These are phyloP conservation scores for Geosmithia morbida DNA, from an alignment of 2,329 filamentous ascomycete species.

Conservation along the genomic window DNA sequence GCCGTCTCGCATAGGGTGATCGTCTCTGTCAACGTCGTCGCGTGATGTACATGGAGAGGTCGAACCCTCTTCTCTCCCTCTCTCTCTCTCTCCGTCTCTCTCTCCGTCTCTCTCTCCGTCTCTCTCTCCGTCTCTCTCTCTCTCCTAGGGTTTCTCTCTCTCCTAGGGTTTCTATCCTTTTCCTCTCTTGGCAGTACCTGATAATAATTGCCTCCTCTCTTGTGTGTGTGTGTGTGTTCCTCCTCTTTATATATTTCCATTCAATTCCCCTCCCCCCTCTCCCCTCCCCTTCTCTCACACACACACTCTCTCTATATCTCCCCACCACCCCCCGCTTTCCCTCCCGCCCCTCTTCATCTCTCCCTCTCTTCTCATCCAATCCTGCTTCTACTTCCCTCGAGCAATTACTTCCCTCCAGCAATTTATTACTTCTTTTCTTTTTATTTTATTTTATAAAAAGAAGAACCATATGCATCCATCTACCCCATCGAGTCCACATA, in stretches of 20 bases:
- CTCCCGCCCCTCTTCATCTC: slow-evolving; percentile 1
- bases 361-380: slow-evolving; percentile 3
- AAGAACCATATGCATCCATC: background rate
- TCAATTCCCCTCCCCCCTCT: slow-evolving; percentile 4
- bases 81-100: slow-evolving; percentile 4
- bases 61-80: slow-evolving; percentile 1
- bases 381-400: too few relatives aligned
- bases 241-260: too few relatives aligned
- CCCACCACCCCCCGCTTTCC: too few relatives aligned
- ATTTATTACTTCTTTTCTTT: too few relatives aligned
- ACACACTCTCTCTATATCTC: too few relatives aligned
- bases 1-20: background rate
- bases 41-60: background rate
- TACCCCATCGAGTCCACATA: slow-evolving; percentile 5
- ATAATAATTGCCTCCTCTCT: slow-evolving; percentile 6
- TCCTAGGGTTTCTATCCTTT: slow-evolving; percentile 4
- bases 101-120: background rate
- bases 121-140: slow-evolving; percentile 1
- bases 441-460: too few relatives aligned
- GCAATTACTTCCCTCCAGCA: too few relatives aligned
- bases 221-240: too few relatives aligned
- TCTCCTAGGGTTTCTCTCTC: slow-evolving; percentile 5
- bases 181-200: too few relatives aligned
- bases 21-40: background rate
- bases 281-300: slow-evolving; percentile 2